A percentile compares a stretch with the other conserved stretches of the same genome.
Evolutionary conservation across 495 filamentous ascomycete species (phyloP).

Genomic region (Pseudotulostoma volvatum): DNA sequence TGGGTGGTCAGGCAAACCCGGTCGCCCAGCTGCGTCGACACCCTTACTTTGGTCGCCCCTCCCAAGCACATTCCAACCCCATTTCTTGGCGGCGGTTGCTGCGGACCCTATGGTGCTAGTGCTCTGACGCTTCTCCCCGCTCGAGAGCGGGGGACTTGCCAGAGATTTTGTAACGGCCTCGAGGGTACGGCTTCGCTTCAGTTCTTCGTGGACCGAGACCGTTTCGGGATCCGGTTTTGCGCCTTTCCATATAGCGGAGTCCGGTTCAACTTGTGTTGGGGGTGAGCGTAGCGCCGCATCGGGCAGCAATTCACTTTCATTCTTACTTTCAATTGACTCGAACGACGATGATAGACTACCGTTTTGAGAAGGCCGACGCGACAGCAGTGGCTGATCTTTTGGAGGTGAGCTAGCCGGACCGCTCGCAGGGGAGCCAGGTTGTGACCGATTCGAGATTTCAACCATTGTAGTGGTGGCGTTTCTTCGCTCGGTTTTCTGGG

Average conservation of each 20-base stretch:
- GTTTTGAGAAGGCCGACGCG: background rate
- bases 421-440: conserved; percentile 37
- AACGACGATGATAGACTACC: background rate
- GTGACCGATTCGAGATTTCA: conserved; percentile 46
- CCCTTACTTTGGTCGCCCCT: conserved; percentile 30
- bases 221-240: conserved; percentile 3
- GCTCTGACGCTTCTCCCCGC: conserved; percentile 20
- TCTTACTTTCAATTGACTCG: conserved; percentile 15
- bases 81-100: conserved; percentile 67
- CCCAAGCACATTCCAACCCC: conserved; percentile 59
- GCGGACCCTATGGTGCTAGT: conserved; percentile 48
- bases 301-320: background rate
- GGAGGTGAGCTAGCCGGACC: conserved; percentile 36
- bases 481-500: conserved; percentile 28
- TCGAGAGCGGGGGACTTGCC: conserved; percentile 10
- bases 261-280: background rate
- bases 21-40: conserved; percentile 18
- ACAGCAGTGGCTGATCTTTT: conserved; percentile 15
- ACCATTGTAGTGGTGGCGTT: conserved; percentile 48
- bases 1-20: conserved; percentile 43
- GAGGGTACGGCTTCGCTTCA: conserved; percentile 24
- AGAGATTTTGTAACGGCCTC: conserved; percentile 25
- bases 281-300: background rate
- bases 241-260: conserved; percentile 11
- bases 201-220: conserved; percentile 8